Evolutionary conservation across 2,329 filamentous ascomycete species (phyloP).

Genomic region (Stagonosporopsis tanaceti): DNA sequence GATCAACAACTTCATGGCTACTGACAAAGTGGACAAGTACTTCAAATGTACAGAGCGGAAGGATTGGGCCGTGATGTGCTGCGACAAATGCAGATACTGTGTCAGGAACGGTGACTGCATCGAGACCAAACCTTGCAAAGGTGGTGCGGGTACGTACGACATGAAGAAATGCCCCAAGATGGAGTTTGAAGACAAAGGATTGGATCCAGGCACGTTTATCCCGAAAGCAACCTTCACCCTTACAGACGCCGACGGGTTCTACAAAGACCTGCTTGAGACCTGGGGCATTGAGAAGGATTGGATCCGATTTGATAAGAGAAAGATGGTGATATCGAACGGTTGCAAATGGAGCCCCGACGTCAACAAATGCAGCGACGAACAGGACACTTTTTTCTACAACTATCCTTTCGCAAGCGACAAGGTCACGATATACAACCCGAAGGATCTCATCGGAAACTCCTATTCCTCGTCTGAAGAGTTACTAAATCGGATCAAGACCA

Average conservation of each 20-base stretch:
- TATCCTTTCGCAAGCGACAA: not conserved
- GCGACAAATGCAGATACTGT: not conserved
- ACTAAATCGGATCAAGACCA: not conserved
- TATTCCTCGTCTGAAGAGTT: not conserved
- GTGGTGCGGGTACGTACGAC: not conserved
- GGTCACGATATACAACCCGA: not conserved
- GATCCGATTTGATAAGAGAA: not conserved
- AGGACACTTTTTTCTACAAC: not conserved
- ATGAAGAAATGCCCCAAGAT: not conserved
- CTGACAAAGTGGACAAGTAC: not conserved
- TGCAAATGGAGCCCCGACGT: not conserved
- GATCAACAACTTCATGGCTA: not conserved
- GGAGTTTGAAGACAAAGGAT: not conserved
- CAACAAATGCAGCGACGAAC: not conserved
- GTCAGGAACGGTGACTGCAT: not conserved
- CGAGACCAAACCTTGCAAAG: not conserved
- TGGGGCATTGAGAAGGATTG: not conserved
- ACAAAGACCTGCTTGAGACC: not conserved
- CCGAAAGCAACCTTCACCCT: not conserved
- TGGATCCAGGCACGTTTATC: not conserved
- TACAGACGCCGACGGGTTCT: not conserved
- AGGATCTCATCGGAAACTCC: not conserved
- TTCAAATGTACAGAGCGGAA: not conserved
- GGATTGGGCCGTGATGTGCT: not conserved
- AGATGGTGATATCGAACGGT: not conserved